phyloP scores from a whole-genome alignment of 75 land plant genomes.

The Selaginella moellendorffii region DNA sequence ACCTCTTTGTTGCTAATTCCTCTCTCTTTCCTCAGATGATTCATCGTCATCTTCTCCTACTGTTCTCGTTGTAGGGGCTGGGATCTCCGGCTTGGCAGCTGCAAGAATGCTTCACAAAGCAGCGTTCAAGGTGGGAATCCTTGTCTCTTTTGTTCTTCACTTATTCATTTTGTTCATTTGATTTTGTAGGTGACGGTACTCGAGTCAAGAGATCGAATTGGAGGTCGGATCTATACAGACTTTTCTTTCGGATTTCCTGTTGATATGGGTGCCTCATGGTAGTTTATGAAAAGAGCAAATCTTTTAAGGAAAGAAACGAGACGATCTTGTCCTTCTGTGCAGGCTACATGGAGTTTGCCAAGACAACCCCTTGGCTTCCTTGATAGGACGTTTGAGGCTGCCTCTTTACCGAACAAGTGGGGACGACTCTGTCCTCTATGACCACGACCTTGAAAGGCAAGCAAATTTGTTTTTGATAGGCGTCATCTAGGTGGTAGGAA shows the following conservation, averaged over 20 bases:
- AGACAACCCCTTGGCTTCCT: slow-evolving; percentile 76
- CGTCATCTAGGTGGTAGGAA: no score
- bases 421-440: no score
- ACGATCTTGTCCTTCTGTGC: no score
- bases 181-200: slow-evolving; percentile 47
- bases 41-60: no score
- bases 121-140: no score
- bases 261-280: slow-evolving; percentile 99
- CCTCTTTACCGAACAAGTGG: slow-evolving; percentile 88
- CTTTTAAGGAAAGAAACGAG: no score
- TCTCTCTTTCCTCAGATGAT: no score
- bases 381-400: slow-evolving; percentile 51
- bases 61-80: no score
- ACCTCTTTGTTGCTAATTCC: no score
- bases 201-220: slow-evolving; percentile 83
- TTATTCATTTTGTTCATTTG: neutral
- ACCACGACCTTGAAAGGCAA: slow-evolving; percentile 91
- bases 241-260: slow-evolving; percentile 93
- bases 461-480: neutral
- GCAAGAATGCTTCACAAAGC: no score
- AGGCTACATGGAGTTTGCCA: slow-evolving; percentile 96
- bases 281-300: no score
- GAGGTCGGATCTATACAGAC: slow-evolving; percentile 91
- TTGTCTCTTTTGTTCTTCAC: neutral
- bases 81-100: no score